Percentiles rank a stretch among this genome's conserved stretches.
Conservation (phyloP, 768 basidiomycete species). For the Pilatotrama ljubarskyi region DNA sequence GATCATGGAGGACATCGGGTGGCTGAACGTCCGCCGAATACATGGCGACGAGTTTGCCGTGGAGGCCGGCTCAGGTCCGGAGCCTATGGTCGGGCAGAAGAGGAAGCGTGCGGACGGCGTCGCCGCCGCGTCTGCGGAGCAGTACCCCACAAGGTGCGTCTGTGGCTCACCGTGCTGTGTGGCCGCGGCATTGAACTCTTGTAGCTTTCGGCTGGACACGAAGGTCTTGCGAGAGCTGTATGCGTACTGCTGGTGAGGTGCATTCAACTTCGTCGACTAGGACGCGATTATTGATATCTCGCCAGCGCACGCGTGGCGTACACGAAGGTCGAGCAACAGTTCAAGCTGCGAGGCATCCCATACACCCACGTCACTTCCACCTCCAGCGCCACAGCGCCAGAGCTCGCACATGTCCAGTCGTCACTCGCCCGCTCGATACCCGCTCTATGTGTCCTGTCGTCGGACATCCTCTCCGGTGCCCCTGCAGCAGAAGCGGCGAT, state of each 20-base stretch:
- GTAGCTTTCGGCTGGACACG: conserved; percentile 66
- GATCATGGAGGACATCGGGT: conserved; percentile 76
- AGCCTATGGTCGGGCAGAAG: conserved; percentile 29
- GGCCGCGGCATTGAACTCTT: not conserved
- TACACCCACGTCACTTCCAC: conserved; percentile 74
- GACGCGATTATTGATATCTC: not conserved
- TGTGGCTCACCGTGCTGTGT: no score
- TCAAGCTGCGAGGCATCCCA: conserved; percentile 79
- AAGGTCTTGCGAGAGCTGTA: conserved; percentile 77
- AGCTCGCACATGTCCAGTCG: conserved; percentile 62
- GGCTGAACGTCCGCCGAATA: conserved; percentile 74
- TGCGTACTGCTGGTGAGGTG: conserved; percentile 80
- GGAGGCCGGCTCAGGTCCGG: conserved; percentile 3
- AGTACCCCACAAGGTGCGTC: conserved; percentile 23
- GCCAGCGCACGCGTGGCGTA: conserved; percentile 86
- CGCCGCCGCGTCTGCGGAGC: conserved; percentile 23
- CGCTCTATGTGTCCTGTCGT: conserved; percentile 78
- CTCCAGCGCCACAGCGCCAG: conserved; percentile 41
- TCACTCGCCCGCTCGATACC: conserved; percentile 78
- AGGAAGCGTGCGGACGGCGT: conserved; percentile 31
- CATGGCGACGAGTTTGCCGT: conserved; percentile 31
- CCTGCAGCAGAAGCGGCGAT: conserved; percentile 90
- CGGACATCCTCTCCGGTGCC: conserved; percentile 77
- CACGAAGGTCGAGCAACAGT: conserved; percentile 83
- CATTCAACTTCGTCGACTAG: not conserved